These are phyloP conservation scores for Mallotus nudiflorus DNA, from an alignment of 345 rosid genomes.

Conservation along the genomic window DNA sequence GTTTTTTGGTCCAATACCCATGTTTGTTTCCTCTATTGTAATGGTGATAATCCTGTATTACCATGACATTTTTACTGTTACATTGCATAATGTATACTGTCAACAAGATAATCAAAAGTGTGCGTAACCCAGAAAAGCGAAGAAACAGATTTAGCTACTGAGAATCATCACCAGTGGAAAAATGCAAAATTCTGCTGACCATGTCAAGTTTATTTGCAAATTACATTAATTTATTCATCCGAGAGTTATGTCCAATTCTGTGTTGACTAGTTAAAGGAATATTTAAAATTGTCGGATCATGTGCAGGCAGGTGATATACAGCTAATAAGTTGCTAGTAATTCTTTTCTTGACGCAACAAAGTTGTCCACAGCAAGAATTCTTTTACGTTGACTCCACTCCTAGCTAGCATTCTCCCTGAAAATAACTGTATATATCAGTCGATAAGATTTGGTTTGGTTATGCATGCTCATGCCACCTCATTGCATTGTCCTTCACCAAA, in stretches of 20 bases:
- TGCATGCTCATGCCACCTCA: no score
- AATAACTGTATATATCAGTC: no score
- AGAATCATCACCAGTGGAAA: background rate
- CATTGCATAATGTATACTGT: conserved; percentile 13
- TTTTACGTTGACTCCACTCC: no score
- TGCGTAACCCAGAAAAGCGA: background rate
- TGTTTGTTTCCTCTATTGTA: conserved; percentile 25
- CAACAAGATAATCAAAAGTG: conserved; percentile 4
- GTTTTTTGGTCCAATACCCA: conserved; percentile 35
- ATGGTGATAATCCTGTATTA: conserved; percentile 21
- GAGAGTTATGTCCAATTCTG: no score
- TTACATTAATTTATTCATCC: no score
- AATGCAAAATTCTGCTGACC: background rate
- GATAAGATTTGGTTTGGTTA: no score
- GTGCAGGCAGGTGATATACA: background rate
- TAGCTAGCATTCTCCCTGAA: no score
- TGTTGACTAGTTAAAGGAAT: background rate
- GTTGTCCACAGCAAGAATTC: background rate
- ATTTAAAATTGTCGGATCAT: background rate
- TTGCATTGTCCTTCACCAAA: no score
- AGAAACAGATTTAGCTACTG: conserved; percentile 10
- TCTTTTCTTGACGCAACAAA: background rate
- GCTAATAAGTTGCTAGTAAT: background rate
- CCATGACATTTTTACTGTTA: conserved; percentile 22
- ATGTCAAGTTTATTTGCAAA: background rate